Evolutionary conservation across 441 rosid species (phyloP).

Genomic region (Bruguiera hainesii): DNA sequence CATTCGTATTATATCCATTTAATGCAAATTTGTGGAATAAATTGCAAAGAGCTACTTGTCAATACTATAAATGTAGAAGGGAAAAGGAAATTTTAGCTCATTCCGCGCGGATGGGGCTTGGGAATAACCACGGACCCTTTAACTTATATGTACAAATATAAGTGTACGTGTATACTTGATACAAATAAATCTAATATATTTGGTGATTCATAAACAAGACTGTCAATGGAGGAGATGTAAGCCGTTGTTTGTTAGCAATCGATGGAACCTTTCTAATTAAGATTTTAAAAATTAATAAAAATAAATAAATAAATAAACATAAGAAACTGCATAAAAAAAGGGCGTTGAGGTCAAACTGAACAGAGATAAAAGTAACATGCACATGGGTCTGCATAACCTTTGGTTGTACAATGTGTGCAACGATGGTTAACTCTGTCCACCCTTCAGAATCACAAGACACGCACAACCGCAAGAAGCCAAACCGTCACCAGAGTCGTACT

Average conservation of each 20-base stretch:
- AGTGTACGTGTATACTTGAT: too few relatives aligned
- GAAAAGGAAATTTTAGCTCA: too few relatives aligned
- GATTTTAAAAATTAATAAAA: too few relatives aligned
- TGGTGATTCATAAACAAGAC: too few relatives aligned
- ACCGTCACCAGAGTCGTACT: slow-evolving; percentile 36
- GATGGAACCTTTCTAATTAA: too few relatives aligned
- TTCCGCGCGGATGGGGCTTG: too few relatives aligned
- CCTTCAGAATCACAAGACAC: slow-evolving; percentile 42
- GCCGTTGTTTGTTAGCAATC: too few relatives aligned
- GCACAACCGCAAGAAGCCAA: slow-evolving; percentile 40
- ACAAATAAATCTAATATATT: too few relatives aligned
- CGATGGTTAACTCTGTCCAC: not conserved
- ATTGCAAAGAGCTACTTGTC: not conserved
- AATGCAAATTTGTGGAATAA: not conserved
- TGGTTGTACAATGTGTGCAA: slow-evolving; percentile 13
- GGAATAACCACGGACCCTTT: too few relatives aligned
- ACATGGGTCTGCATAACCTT: slow-evolving; percentile 40
- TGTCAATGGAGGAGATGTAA: too few relatives aligned
- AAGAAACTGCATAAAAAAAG: not conserved
- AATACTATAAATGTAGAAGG: not conserved
- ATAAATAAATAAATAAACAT: too few relatives aligned
- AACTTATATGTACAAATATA: too few relatives aligned
- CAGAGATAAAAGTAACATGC: slow-evolving; percentile 26
- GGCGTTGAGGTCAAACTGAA: slow-evolving; percentile 24
- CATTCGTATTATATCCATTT: not conserved